phyloP scores from a whole-genome alignment of 2,329 filamentous ascomycete species.

The Dothideomycetes sp. region DNA sequence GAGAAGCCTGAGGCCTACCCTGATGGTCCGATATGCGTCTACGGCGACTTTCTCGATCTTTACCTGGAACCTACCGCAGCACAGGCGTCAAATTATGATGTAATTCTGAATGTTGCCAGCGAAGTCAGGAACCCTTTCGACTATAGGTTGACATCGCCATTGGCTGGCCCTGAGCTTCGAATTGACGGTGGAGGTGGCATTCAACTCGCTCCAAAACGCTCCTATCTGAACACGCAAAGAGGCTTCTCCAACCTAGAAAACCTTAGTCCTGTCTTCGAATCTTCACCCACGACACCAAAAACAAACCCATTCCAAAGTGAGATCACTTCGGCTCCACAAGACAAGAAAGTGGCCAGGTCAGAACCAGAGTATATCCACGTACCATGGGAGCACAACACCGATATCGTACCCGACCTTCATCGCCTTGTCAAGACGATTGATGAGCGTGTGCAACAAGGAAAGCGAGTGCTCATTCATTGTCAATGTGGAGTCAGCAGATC shows the following conservation, averaged over 20 bases:
- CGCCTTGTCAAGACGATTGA: constrained; percentile 68
- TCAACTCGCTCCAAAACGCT: constrained; percentile 25
- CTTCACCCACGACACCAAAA: constrained; percentile 46
- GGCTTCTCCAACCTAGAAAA: background rate
- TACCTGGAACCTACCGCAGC: constrained; percentile 73
- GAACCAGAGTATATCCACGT: constrained; percentile 79
- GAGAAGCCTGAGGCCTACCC: constrained; percentile 74
- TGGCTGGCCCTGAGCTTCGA: constrained; percentile 25
- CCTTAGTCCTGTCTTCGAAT: constrained; percentile 12
- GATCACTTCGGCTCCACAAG: constrained; percentile 15
- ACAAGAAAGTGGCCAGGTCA: constrained; percentile 31
- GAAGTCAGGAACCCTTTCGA: constrained; percentile 71
- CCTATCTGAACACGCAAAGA: background rate
- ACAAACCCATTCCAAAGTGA: constrained; percentile 38
- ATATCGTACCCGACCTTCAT: constrained; percentile 70
- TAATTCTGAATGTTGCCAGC: constrained; percentile 75
- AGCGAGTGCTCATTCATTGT: constrained; percentile 74
- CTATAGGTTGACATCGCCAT: constrained; percentile 17
- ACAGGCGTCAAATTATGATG: constrained; percentile 68
- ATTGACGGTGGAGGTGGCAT: constrained; percentile 25
- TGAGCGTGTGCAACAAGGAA: constrained; percentile 59
- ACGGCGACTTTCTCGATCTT: constrained; percentile 66
- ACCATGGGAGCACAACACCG: constrained; percentile 81
- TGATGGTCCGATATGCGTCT: constrained; percentile 72
- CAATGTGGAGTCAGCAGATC: constrained; percentile 81